Evolutionary conservation across 1,284 basidiomycete genomes (phyloP).

Genomic region (Cystobasidiaceae sp.): DNA sequence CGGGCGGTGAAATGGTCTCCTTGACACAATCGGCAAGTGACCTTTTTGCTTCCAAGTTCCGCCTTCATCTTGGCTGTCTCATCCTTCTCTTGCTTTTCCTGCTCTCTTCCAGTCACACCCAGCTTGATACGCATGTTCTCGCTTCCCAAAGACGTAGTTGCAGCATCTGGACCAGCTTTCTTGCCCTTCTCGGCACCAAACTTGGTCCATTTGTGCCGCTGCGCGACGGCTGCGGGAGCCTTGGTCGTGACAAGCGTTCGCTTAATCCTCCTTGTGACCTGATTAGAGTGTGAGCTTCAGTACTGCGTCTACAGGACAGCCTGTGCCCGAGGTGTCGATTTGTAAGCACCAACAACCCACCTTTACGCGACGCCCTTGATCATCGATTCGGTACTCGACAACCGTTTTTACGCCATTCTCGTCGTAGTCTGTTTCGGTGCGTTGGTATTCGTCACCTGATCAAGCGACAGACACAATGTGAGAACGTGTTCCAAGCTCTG

Average conservation of each 20-base stretch:
- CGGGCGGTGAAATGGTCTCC: conserved; percentile 97
- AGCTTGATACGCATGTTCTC: conserved; percentile 85
- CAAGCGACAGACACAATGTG: not conserved
- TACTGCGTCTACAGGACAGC: not conserved
- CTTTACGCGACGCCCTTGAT: conserved; percentile 93
- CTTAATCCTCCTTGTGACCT: conserved; percentile 83
- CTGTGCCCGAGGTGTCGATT: not conserved
- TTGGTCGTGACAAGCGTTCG: conserved; percentile 84
- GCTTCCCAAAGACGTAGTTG: conserved; percentile 85
- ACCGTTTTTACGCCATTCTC: conserved; percentile 84
- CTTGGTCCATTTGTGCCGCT: conserved; percentile 78
- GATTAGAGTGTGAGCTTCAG: not conserved
- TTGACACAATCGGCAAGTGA: conserved; percentile 89
- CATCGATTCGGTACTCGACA: conserved; percentile 77
- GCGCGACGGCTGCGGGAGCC: conserved; percentile 88
- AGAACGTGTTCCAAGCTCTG: not conserved
- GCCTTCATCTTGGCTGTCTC: conserved; percentile 66
- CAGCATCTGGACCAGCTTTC: conserved; percentile 80
- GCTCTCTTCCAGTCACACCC: conserved; percentile 68
- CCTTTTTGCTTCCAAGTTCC: conserved; percentile 67
- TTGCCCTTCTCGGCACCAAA: conserved; percentile 90
- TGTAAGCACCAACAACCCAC: conserved; percentile 51
- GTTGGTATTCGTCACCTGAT: conserved; percentile 39
- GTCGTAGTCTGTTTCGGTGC: conserved; percentile 64
- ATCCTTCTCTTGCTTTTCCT: conserved; percentile 45